Percentiles rank a stretch among this genome's conserved stretches.
Evolutionary conservation across 2,329 filamentous ascomycete species (phyloP).

Genomic region (Fusarium ramigenum): DNA sequence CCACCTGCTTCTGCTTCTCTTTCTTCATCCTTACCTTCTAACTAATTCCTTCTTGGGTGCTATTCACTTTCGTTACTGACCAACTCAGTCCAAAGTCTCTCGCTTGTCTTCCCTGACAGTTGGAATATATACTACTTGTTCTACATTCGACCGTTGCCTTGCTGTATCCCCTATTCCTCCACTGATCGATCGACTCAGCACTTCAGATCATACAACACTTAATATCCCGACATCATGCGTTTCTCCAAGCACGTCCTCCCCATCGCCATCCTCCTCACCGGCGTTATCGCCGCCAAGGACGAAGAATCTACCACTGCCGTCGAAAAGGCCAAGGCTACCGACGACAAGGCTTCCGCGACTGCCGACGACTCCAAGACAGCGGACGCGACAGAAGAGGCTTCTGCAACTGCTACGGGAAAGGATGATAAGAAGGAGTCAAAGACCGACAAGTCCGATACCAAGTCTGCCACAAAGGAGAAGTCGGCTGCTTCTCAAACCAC

Average conservation of each 20-base stretch:
- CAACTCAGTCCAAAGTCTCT: slow-evolving; percentile 23
- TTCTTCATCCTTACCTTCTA: slow-evolving; percentile 4
- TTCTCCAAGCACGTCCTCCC: slow-evolving; percentile 42
- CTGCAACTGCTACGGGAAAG: slow-evolving; percentile 23
- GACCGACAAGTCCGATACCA: slow-evolving; percentile 10
- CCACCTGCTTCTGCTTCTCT: neutral
- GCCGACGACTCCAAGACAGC: slow-evolving; percentile 27
- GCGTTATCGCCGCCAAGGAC: slow-evolving; percentile 30
- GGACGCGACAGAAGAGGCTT: slow-evolving; percentile 22
- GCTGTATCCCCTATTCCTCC: slow-evolving; percentile 19
- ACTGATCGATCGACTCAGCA: neutral
- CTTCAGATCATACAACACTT: neutral
- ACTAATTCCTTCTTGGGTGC: slow-evolving; percentile 8
- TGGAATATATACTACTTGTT: neutral
- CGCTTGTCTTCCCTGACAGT: slow-evolving; percentile 15
- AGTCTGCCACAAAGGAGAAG: slow-evolving; percentile 12
- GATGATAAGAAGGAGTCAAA: slow-evolving; percentile 15
- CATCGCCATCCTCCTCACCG: slow-evolving; percentile 37
- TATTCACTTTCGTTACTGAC: slow-evolving; percentile 22
- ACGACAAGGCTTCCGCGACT: slow-evolving; percentile 25
- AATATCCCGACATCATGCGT: slow-evolving; percentile 33
- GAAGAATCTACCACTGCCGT: slow-evolving; percentile 28
- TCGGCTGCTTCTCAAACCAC: slow-evolving; percentile 17
- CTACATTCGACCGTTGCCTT: neutral
- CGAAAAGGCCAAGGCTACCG: slow-evolving; percentile 23